Percentiles rank a stretch among this genome's conserved stretches.
Evolutionary conservation across 768 basidiomycete species (phyloP).

Genomic region (Butyriboletus loyo): DNA sequence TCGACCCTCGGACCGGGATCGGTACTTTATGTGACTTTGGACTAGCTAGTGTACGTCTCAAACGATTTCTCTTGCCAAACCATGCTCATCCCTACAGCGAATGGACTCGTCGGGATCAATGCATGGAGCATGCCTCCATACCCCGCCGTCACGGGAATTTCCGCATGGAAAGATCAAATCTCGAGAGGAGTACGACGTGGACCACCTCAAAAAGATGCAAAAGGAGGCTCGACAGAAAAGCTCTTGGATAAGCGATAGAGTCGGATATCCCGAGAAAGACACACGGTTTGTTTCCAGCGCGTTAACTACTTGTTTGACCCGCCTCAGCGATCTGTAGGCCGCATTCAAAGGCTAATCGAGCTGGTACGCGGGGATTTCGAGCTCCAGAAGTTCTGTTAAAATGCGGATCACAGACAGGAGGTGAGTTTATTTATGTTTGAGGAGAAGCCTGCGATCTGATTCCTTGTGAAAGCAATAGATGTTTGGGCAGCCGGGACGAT

Average conservation of each 20-base stretch:
- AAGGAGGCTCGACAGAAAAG: slow-evolving; percentile 57
- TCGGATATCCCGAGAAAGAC: slow-evolving; percentile 79
- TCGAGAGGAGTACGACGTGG: slow-evolving; percentile 44
- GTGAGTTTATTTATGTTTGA: slow-evolving; percentile 43
- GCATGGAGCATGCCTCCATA: slow-evolving; percentile 74
- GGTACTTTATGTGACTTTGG: slow-evolving; percentile 96
- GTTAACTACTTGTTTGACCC: not conserved
- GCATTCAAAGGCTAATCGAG: slow-evolving; percentile 88
- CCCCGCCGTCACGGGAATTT: slow-evolving; percentile 50
- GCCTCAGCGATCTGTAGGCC: slow-evolving; percentile 46
- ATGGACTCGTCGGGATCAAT: slow-evolving; percentile 45
- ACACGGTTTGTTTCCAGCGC: slow-evolving; percentile 45
- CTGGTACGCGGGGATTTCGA: slow-evolving; percentile 94
- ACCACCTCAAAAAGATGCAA: slow-evolving; percentile 55
- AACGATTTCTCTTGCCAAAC: not conserved
- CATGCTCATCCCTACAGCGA: slow-evolving; percentile 41
- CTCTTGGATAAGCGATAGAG: slow-evolving; percentile 55
- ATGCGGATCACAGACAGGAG: slow-evolving; percentile 89
- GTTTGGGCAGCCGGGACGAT: slow-evolving; percentile 96
- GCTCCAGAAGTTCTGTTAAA: slow-evolving; percentile 96
- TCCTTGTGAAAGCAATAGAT: slow-evolving; percentile 70
- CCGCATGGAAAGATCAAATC: slow-evolving; percentile 66
- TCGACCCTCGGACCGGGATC: slow-evolving; percentile 75
- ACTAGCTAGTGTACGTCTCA: slow-evolving; percentile 75
- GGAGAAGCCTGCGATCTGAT: slow-evolving; percentile 8